A percentile compares a stretch with the other conserved stretches of the same genome.
These are phyloP conservation scores for Pythium coloratum DNA, from an alignment of 352 stramenopile species.

Conservation along the genomic window DNA sequence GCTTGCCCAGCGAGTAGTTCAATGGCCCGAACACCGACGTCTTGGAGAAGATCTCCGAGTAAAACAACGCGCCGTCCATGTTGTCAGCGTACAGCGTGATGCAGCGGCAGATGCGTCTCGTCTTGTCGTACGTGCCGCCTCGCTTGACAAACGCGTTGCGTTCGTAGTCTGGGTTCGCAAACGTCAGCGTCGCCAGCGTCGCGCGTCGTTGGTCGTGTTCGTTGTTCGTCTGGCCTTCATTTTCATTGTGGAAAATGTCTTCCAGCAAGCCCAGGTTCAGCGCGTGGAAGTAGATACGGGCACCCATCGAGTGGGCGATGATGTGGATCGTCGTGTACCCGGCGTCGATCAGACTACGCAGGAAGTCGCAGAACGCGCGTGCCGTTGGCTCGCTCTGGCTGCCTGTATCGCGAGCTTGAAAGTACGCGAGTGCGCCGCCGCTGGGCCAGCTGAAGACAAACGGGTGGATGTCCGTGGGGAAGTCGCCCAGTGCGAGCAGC, in stretches of 20 bases:
- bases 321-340: conserved; percentile 41
- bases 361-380: conserved; percentile 31
- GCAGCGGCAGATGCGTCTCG: conserved; percentile 26
- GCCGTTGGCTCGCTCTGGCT: conserved; percentile 35
- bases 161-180: conserved; percentile 24
- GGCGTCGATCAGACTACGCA: conserved; percentile 33
- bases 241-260: conserved; percentile 31
- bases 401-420: conserved; percentile 30
- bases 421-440: conserved; percentile 58
- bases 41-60: conserved; percentile 33
- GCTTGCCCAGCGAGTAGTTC: conserved; percentile 32
- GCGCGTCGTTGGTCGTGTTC: conserved; percentile 10
- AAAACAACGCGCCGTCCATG: conserved; percentile 46
- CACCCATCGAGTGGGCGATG: conserved; percentile 43
- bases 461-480: conserved; percentile 63
- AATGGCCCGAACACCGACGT: conserved; percentile 26
- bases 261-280: conserved; percentile 25
- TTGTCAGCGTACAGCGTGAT: conserved; percentile 58
- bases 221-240: conserved; percentile 7
- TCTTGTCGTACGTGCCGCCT: conserved; percentile 24
- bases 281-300: conserved; percentile 35
- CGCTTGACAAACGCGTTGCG: conserved; percentile 20
- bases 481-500: conserved; percentile 62
- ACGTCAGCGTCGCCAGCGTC: conserved; percentile 19
- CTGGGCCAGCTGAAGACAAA: conserved; percentile 80